Evolutionary conservation across 2,329 filamentous ascomycete species (phyloP).

Genomic region (Cladosporium sp.): DNA sequence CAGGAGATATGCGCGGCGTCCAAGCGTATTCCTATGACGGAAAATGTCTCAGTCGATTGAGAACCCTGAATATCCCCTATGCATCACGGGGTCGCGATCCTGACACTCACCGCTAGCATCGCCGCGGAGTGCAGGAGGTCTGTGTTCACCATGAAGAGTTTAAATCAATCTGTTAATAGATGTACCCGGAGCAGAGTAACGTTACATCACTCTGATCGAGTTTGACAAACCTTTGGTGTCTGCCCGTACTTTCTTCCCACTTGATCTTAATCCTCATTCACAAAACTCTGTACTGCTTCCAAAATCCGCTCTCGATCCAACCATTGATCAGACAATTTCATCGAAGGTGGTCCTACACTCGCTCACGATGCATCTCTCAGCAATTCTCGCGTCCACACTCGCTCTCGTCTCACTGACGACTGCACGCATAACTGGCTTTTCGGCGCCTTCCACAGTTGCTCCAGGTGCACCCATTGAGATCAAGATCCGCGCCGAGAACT

Average conservation of each 20-base stretch:
- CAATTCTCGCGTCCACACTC: conserved; percentile 8
- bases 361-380: background rate
- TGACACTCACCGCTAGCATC: conserved; percentile 1
- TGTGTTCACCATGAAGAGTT: background rate
- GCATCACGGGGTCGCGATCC: background rate
- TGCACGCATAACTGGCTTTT: conserved; percentile 41
- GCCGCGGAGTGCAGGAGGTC: background rate
- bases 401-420: conserved; percentile 20
- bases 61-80: background rate
- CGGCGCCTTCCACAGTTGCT: conserved; percentile 36
- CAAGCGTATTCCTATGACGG: background rate
- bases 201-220: conserved; percentile 2
- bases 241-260: too few species aligned
- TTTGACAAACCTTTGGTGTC: too few species aligned
- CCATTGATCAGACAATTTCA: too few species aligned
- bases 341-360: too few species aligned
- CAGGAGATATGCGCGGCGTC: background rate
- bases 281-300: too few species aligned
- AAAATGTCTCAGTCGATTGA: background rate
- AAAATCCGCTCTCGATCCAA: too few species aligned
- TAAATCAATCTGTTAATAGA: conserved; percentile 1
- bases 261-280: too few species aligned
- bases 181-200: background rate
- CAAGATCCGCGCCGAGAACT: conserved; percentile 37
- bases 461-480: conserved; percentile 35